Conservation (phyloP, 768 basidiomycete genomes). For the Tulasnella sp. region DNA sequence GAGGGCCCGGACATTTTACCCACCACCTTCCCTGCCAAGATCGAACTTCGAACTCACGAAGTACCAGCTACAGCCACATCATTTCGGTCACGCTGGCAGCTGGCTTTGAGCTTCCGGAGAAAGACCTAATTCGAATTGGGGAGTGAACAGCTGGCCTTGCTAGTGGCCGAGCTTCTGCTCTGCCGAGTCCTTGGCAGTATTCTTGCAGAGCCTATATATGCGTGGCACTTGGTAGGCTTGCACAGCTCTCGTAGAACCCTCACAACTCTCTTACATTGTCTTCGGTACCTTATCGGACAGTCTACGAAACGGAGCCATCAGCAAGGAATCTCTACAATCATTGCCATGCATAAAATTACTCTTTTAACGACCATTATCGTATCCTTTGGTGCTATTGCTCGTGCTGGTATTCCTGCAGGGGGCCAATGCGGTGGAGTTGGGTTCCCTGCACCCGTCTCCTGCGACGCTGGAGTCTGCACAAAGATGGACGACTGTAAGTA, state of each 20-base stretch:
- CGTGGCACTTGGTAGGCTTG: background rate
- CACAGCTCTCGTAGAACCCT: background rate
- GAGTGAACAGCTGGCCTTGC: background rate
- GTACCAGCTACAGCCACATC: background rate
- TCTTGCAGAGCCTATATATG: background rate
- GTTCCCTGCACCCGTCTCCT: background rate
- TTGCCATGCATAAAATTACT: background rate
- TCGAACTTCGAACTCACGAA: background rate
- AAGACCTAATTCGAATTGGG: background rate
- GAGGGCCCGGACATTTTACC: background rate
- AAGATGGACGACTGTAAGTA: too few relatives aligned
- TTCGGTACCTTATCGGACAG: background rate
- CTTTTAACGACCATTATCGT: background rate
- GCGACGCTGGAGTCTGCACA: background rate
- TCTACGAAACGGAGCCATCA: background rate
- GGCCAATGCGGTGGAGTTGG: background rate
- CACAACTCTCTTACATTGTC: background rate
- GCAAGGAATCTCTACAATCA: background rate
- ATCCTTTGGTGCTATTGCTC: background rate
- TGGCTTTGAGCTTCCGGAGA: background rate
- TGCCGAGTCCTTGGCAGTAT: background rate
- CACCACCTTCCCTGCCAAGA: background rate
- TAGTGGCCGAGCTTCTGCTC: background rate
- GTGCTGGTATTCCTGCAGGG: background rate
- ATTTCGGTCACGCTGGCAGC: background rate